Conservation (phyloP, 129 eudicot genomes). For the Flaveria bidentis region DNA sequence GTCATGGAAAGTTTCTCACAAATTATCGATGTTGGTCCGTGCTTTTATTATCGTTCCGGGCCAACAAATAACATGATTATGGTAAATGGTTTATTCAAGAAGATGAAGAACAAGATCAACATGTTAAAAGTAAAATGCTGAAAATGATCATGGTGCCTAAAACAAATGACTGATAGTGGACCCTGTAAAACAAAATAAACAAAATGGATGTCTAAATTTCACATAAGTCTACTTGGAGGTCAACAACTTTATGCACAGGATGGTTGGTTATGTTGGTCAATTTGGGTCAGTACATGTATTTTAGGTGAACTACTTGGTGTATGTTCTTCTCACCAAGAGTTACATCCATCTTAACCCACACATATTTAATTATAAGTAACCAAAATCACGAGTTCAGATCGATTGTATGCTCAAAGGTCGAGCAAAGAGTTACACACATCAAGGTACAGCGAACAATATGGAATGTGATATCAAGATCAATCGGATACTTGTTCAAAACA, state of each 20-base stretch:
- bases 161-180: too few species aligned
- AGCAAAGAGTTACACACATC: not conserved
- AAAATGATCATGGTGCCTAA: too few species aligned
- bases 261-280: conserved; percentile 39
- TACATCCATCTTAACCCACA: not conserved
- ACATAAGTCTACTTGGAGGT: not conserved
- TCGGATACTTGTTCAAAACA: conserved; percentile 3
- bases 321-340: conserved; percentile 2
- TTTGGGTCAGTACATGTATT: conserved; percentile 26
- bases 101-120: too few species aligned
- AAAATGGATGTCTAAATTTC: not conserved
- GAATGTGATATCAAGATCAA: not conserved
- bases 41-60: too few species aligned
- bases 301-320: conserved; percentile 40
- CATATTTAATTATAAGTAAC: not conserved
- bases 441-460: not conserved
- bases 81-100: too few species aligned
- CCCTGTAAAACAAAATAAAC: not conserved
- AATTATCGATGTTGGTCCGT: too few species aligned
- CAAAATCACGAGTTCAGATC: not conserved
- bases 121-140: too few species aligned
- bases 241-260: conserved; percentile 15
- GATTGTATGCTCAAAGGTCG: not conserved
- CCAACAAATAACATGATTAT: too few species aligned
- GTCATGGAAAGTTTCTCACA: too few species aligned